These are phyloP conservation scores for Sindora glabra DNA, from an alignment of 306 rosid species.

Conservation along the genomic window DNA sequence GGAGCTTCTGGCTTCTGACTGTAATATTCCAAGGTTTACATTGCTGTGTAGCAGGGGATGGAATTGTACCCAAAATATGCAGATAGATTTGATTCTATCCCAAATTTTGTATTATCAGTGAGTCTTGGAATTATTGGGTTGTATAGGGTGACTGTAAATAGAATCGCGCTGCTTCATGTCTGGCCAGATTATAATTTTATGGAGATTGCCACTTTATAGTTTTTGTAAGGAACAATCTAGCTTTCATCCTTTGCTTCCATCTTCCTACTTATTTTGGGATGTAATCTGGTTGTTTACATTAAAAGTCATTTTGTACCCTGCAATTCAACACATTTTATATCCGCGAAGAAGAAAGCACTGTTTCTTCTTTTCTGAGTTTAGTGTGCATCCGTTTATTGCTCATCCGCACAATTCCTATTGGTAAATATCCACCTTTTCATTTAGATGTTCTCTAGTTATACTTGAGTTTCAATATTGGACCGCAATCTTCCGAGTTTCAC, in stretches of 20 bases:
- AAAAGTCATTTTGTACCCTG: background rate
- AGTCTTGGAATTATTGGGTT: constrained; percentile 6
- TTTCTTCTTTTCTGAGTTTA: too few species aligned
- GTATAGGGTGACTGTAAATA: constrained; percentile 51
- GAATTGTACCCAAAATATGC: constrained; percentile 8
- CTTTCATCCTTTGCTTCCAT: background rate
- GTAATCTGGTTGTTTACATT: background rate
- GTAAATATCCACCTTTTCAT: too few species aligned
- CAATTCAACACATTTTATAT: too few species aligned
- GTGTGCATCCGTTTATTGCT: too few species aligned
- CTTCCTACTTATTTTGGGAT: too few species aligned
- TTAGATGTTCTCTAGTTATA: too few species aligned
- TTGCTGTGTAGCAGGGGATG: constrained; percentile 1
- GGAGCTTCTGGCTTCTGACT: constrained; percentile 14
- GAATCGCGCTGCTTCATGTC: constrained; percentile 15
- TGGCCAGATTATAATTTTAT: constrained; percentile 7
- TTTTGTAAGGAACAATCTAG: background rate
- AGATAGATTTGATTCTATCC: constrained; percentile 6
- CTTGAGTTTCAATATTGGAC: too few species aligned
- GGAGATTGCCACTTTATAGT: background rate
- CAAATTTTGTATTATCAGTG: constrained; percentile 10
- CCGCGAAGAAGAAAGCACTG: too few species aligned
- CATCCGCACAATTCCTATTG: too few species aligned
- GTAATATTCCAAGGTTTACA: background rate
- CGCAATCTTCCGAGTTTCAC: too few species aligned